Conservation (phyloP, 2,329 filamentous ascomycete genomes). For the Trichoderma citrinoviride region DNA sequence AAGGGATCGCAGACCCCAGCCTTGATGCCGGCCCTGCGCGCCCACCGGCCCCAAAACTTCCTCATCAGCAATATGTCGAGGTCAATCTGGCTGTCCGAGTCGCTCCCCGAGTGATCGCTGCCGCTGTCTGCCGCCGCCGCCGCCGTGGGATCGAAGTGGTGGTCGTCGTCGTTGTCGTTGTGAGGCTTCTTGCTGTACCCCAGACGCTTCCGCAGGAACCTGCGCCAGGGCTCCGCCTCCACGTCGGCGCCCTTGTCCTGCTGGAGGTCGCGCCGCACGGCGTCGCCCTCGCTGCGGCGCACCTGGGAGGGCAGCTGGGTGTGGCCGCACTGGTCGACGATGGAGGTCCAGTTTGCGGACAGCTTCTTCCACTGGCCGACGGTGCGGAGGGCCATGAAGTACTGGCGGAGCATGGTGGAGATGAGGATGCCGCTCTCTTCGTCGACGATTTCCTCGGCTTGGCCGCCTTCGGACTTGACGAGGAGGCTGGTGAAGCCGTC, state of each 20-base stretch:
- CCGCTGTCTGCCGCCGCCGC: slow-evolving; percentile 12
- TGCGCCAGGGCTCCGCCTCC: slow-evolving; percentile 35
- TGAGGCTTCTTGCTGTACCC: slow-evolving; percentile 36
- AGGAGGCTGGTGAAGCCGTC: slow-evolving; percentile 78
- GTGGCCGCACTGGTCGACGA: slow-evolving; percentile 60
- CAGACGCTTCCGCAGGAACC: slow-evolving; percentile 38
- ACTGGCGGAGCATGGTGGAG: slow-evolving; percentile 81
- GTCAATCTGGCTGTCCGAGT: slow-evolving; percentile 46
- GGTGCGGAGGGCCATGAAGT: slow-evolving; percentile 83
- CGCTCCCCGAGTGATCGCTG: slow-evolving; percentile 36
- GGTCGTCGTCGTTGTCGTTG: slow-evolving; percentile 44
- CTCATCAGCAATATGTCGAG: slow-evolving; percentile 63
- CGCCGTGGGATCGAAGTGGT: slow-evolving; percentile 37
- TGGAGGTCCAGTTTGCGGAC: slow-evolving; percentile 64
- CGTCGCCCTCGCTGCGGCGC: slow-evolving; percentile 37
- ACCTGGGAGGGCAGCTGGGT: slow-evolving; percentile 41
- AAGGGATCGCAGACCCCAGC: slow-evolving; percentile 52
- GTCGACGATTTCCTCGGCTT: slow-evolving; percentile 72
- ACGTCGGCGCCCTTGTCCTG: slow-evolving; percentile 26
- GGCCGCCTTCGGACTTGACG: slow-evolving; percentile 72
- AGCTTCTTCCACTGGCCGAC: slow-evolving; percentile 76
- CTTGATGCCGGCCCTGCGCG: slow-evolving; percentile 62
- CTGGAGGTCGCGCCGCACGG: slow-evolving; percentile 27
- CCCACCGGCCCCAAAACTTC: slow-evolving; percentile 71
- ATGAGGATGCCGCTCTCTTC: slow-evolving; percentile 88